Percentiles rank a stretch among this genome's conserved stretches.
These are phyloP conservation scores for Urtica urens DNA, from an alignment of 306 rosid species.

Conservation along the genomic window DNA sequence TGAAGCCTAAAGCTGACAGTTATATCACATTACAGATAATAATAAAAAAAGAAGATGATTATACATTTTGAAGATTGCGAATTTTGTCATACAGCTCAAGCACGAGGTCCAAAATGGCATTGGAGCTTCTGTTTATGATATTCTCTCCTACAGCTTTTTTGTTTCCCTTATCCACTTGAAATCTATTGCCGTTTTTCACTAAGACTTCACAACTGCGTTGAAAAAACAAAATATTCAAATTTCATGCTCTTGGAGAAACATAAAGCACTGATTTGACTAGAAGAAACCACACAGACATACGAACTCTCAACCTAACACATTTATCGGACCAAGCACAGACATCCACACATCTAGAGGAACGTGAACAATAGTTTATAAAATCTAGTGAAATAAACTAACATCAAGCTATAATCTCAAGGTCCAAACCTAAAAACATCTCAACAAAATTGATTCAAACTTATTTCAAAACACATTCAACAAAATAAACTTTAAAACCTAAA, in stretches of 20 bases:
- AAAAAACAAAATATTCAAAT: neutral
- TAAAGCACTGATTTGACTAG: neutral
- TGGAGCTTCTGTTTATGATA: conserved; percentile 56
- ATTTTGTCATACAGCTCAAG: conserved; percentile 60
- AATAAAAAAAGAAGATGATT: neutral
- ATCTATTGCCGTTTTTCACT: conserved; percentile 79
- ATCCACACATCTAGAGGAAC: no score
- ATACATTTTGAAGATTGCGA: conserved; percentile 70
- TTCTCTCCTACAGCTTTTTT: conserved; percentile 63
- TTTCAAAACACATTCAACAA: no score
- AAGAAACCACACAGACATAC: neutral
- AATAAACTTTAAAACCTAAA: no score
- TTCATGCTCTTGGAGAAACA: neutral
- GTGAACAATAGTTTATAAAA: no score
- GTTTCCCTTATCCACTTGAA: conserved; percentile 96
- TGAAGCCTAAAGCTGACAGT: neutral
- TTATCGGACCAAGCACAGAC: no score
- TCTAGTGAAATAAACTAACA: no score
- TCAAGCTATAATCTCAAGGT: no score
- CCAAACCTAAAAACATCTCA: no score
- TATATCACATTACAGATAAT: no score
- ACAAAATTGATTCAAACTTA: no score
- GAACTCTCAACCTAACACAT: no score
- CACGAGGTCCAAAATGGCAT: conserved; percentile 66
- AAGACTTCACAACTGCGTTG: conserved; percentile 41